phyloP scores from a whole-genome alignment of 2,329 filamentous ascomycete species.

The Verticillium nonalfalfae region DNA sequence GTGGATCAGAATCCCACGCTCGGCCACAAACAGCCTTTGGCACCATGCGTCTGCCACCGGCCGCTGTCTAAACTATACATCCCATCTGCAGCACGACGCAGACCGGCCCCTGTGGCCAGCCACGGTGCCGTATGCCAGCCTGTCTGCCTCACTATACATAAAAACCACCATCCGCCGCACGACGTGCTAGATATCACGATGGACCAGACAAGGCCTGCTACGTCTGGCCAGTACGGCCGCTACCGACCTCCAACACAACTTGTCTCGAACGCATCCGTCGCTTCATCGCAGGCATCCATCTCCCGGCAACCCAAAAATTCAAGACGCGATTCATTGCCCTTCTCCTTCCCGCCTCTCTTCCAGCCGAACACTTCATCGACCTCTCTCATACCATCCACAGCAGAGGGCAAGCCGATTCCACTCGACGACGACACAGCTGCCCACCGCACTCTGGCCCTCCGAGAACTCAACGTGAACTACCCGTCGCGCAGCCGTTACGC shows the following conservation, averaged over 20 bases:
- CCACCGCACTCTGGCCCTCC: conserved; percentile 52
- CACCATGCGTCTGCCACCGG: conserved; percentile 8
- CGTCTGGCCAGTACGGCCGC: conserved; percentile 4
- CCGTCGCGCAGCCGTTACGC: conserved; percentile 51
- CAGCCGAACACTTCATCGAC: conserved; percentile 44
- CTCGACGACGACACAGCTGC: conserved; percentile 50
- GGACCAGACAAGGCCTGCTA: conserved; percentile 3
- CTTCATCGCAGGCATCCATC: neutral
- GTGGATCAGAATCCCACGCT: conserved; percentile 1
- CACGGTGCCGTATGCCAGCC: neutral
- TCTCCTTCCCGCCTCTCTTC: conserved; percentile 41
- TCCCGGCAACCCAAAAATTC: conserved; percentile 6
- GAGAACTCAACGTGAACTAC: conserved; percentile 52
- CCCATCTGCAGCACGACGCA: conserved; percentile 4
- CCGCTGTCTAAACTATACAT: conserved; percentile 7
- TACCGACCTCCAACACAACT: conserved; percentile 1
- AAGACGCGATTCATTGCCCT: conserved; percentile 30
- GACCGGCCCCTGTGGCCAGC: conserved; percentile 1
- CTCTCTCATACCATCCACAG: conserved; percentile 47
- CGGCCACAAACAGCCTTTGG: conserved; percentile 2
- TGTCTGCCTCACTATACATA: neutral
- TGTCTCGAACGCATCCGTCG: neutral
- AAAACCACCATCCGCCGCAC: conserved; percentile 2
- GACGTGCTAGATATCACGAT: conserved; percentile 4
- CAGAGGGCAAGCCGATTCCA: conserved; percentile 48